Evolutionary conservation across 208 protist species (phyloP).

Genomic region (Novymonas esmeraldas): DNA sequence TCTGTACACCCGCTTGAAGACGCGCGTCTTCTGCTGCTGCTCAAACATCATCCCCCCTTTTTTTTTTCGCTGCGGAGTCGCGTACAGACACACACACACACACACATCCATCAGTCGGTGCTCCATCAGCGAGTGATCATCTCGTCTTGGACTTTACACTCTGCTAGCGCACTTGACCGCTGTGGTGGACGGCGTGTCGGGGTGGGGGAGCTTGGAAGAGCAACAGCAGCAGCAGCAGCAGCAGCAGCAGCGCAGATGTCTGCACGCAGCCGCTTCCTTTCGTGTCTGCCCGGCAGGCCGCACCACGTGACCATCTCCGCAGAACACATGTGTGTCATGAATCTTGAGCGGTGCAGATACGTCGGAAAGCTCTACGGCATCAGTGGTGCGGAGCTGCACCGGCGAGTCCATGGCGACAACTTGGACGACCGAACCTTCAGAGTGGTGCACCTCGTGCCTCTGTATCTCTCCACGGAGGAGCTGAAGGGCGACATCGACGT

Average conservation of each 20-base stretch:
- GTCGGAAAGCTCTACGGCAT: constrained; percentile 5
- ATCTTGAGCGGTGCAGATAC: too few species aligned
- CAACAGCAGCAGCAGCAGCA: too few species aligned
- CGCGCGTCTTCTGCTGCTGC: too few species aligned
- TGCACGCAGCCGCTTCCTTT: not conserved
- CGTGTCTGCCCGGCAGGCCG: not conserved
- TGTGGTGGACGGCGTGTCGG: too few species aligned
- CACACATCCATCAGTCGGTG: not conserved
- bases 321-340: not conserved
- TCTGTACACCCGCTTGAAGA: too few species aligned
- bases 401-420: not conserved
- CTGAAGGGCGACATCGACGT: constrained; percentile 1
- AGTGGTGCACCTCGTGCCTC: constrained; percentile 1
- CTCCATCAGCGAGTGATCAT: too few species aligned
- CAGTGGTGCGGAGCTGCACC: not conserved
- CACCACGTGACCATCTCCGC: constrained; percentile 25
- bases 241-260: not conserved
- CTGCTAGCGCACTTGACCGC: too few species aligned
- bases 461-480: constrained; percentile 5
- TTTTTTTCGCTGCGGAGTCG: not conserved
- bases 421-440: constrained; percentile 16
- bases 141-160: not conserved
- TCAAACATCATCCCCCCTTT: too few species aligned
- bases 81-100: not conserved
- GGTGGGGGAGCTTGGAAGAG: too few species aligned